A percentile compares a stretch with the other conserved stretches of the same genome.
These are phyloP conservation scores for Boehmeria nivea DNA, from an alignment of 306 rosid species.

Conservation along the genomic window DNA sequence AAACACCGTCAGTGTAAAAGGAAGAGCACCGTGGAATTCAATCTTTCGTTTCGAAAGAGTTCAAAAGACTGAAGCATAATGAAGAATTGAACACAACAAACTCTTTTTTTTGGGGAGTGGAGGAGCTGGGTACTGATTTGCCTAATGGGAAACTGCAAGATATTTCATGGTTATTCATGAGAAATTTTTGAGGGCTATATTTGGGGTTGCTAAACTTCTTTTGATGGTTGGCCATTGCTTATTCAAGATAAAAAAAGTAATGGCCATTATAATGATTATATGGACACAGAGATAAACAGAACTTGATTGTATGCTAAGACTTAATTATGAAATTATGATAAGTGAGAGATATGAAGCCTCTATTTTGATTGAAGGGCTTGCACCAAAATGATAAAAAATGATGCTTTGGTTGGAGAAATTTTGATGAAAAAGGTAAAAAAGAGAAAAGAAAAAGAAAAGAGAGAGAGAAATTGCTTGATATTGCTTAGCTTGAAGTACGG, in stretches of 20 bases:
- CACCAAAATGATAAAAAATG: slow-evolving; percentile 38
- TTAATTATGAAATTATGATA: slow-evolving; percentile 39
- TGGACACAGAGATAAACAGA: slow-evolving; percentile 55
- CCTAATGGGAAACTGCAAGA: slow-evolving; percentile 37
- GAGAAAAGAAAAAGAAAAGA: neutral
- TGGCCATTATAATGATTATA: slow-evolving; percentile 66
- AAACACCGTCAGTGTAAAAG: slow-evolving; percentile 36
- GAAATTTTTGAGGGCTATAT: slow-evolving; percentile 50
- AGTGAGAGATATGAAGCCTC: slow-evolving; percentile 66
- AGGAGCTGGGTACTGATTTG: slow-evolving; percentile 45
- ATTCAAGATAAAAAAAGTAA: slow-evolving; percentile 57
- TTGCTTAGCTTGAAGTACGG: slow-evolving; percentile 62
- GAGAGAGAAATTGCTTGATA: slow-evolving; percentile 50
- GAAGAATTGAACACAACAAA: slow-evolving; percentile 49
- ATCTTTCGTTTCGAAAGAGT: slow-evolving; percentile 33
- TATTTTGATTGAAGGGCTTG: slow-evolving; percentile 43
- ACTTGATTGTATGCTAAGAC: slow-evolving; percentile 56
- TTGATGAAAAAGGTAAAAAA: slow-evolving; percentile 41
- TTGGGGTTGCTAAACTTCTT: slow-evolving; percentile 54
- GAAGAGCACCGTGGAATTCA: slow-evolving; percentile 31
- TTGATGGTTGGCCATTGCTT: slow-evolving; percentile 68
- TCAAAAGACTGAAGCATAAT: too few species aligned
- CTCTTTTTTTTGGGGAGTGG: slow-evolving; percentile 32
- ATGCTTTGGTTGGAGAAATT: slow-evolving; percentile 46
- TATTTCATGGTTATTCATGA: slow-evolving; percentile 68